Evolutionary conservation across 495 filamentous ascomycete species (phyloP), one percentile per base, ranked within the genome.

Genomic region (Lasiosphaeria hispida): DNA sequence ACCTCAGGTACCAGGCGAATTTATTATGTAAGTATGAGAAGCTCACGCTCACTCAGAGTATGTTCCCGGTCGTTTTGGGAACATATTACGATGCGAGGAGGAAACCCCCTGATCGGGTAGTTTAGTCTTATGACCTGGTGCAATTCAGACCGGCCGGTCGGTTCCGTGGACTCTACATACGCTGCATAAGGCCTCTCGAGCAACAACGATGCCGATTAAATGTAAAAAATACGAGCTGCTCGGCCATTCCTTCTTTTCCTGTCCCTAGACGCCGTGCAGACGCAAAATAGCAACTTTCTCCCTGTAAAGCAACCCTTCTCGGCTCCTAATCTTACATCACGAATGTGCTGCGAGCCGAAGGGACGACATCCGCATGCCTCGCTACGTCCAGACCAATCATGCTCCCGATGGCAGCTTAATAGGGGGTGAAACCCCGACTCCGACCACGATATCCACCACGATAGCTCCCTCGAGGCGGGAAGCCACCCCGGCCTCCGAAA

Each of bases 401-500:
- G 8, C 10, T 45, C 17, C 42, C n/a, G 14, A 23, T 72, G 19
- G 39, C 43, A 23, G 34, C 37, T 53, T 35, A 96, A 70, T 96
- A 96, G 10, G 91, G 91, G 11, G 90, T 74, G 72, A 82, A 93
- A 54, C 90, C 90, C 72, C 90, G 82, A 48, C 87, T 87, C 47
- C 92, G 84, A 53, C 85, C 85, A 63, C 88, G 88, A 63, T 91
- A 91, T 13, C 88, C 86, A 30, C 89, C 91, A 57, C 91, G 88
- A 67, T 95, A 94, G 45, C 86, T 85, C 42, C 87, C 88, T 55
- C 91, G 78, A 55, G 84, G 83, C 38, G 72, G 66, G 66, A 81
- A 87, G 34, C 83, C 81, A 47, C 83, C 86, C 58, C 83, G 77
- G 60, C 80, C 78, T 57, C 80, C 65, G 48, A 71, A 76, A 3